Evolutionary conservation across 352 stramenopile genomes (phyloP).

Genomic region (Elongisporangium prolatum): DNA sequence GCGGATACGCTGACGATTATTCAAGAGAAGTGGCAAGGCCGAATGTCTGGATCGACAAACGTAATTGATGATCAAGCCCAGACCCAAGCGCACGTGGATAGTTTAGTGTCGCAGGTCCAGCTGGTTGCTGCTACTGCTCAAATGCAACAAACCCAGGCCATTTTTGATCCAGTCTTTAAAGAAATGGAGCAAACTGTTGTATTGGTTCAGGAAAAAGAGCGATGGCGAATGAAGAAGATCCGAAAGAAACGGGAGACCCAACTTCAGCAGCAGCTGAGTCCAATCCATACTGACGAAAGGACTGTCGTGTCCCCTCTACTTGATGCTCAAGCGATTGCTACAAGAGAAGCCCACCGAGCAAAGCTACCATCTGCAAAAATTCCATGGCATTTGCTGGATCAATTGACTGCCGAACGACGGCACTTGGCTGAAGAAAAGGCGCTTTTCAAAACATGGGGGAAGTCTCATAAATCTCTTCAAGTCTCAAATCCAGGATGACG

Average conservation of each 20-base stretch:
- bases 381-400: constrained; percentile 67
- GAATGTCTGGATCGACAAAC: constrained; percentile 8
- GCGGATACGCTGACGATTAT: constrained; percentile 47
- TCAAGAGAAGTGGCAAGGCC: constrained; percentile 42
- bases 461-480: constrained; percentile 1
- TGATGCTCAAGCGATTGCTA: constrained; percentile 12
- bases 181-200: constrained; percentile 46
- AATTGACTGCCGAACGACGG: constrained; percentile 39
- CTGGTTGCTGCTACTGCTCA: constrained; percentile 38
- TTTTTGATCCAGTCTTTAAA: constrained; percentile 64
- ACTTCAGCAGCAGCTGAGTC: constrained; percentile 3
- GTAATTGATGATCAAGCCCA: constrained; percentile 3
- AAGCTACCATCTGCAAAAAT: constrained; percentile 40
- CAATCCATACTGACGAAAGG: constrained; percentile 3
- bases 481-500: background rate
- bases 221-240: constrained; percentile 1
- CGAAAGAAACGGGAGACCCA: constrained; percentile 2
- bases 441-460: constrained; percentile 56
- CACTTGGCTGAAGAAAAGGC: constrained; percentile 51
- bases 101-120: constrained; percentile 40
- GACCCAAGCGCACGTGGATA: constrained; percentile 23
- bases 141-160: constrained; percentile 49
- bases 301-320: background rate
- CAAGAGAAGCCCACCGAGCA: constrained; percentile 23
- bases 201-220: constrained; percentile 30